A percentile compares a stretch with the other conserved stretches of the same genome.
Evolutionary conservation across 495 filamentous ascomycete species (phyloP).

Genomic region (Penicillium atrosanguineum): DNA sequence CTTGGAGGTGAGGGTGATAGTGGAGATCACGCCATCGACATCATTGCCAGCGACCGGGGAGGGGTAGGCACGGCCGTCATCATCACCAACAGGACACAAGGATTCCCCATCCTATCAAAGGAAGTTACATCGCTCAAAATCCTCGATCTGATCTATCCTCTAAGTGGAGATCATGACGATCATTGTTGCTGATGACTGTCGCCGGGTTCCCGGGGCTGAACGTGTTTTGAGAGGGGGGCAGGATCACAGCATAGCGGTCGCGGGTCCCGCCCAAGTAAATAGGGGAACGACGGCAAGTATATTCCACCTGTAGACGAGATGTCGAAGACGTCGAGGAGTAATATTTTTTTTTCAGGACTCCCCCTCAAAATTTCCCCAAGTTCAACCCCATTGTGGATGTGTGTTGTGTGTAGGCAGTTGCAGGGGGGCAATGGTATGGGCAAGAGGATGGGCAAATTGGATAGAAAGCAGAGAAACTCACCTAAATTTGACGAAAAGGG

Average conservation of each 20-base stretch:
- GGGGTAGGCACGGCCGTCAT: constrained; percentile 19
- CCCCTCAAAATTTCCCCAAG: constrained; percentile 1
- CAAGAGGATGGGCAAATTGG: constrained; percentile 18
- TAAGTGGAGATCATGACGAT: constrained; percentile 16
- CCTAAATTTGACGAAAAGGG: constrained; percentile 21
- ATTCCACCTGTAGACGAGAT: constrained; percentile 13
- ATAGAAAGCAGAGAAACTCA: constrained; percentile 22
- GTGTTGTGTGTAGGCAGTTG: constrained; percentile 11
- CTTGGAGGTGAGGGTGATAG: constrained; percentile 8
- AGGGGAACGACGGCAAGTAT: constrained; percentile 13
- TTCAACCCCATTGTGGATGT: constrained; percentile 4
- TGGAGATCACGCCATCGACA: constrained; percentile 28
- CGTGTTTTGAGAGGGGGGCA: constrained; percentile 14
- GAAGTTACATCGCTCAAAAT: background rate
- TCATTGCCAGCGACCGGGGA: constrained; percentile 27
- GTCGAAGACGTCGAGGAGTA: background rate
- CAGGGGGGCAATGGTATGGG: constrained; percentile 1
- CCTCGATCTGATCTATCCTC: constrained; percentile 1
- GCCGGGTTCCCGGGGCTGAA: constrained; percentile 5
- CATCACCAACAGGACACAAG: background rate
- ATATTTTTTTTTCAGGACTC: background rate
- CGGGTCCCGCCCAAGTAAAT: constrained; percentile 25
- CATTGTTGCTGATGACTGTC: constrained; percentile 10
- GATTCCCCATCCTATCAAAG: background rate
- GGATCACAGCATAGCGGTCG: constrained; percentile 25